Evolutionary conservation across 1,139 yeast genomes (phyloP), one percentile per base, ranked within the genome.

Genomic region (Yarrowia galli): DNA sequence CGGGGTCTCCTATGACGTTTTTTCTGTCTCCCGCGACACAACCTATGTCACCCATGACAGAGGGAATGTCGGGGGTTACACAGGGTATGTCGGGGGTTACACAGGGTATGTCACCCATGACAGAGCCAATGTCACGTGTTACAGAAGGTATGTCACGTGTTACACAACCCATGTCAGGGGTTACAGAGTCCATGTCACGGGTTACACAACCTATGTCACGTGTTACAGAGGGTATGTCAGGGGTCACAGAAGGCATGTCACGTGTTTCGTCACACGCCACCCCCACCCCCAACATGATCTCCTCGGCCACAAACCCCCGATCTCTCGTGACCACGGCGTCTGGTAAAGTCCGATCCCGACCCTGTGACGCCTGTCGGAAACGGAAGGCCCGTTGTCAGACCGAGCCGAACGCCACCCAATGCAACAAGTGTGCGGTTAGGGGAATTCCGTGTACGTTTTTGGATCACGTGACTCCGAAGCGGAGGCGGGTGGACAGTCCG

Each of bases 301-400:
- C 64, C 7, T 43, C 51, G 5, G 15, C 23, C n/a, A 58, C 64
- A 1, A 58, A 58, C 32, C 64, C 51, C 2, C 40, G 38, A 1
- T 43, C 51, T 0, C 32, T 58, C 20, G 64, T 58, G 12, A 58
- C 64, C 12, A 61, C 66, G 8, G 56, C 46, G 2, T 61, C 66
- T 4, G 66, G 66, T 12, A 61, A 61, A 23, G 54, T 61, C 16
- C 35, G 56, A 1, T 46, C 66, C 15, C 69, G 78, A 6, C 78
- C 78, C 8, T 75, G 78, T 67, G 78, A 75, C 53, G 70, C 73
- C 10, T 75, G 78, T 28, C 73, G 81, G 2, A 71, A 76, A 42
- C 73, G 81, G 42, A 78, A 79, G 69, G 77, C 79, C 15, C 73
- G 80, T 12, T 78, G 81, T 68, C 77, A 78, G 51, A 75, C 78